phyloP scores from a whole-genome alignment of 202 grass and related monocot genomes.

The Digitaria exilis region DNA sequence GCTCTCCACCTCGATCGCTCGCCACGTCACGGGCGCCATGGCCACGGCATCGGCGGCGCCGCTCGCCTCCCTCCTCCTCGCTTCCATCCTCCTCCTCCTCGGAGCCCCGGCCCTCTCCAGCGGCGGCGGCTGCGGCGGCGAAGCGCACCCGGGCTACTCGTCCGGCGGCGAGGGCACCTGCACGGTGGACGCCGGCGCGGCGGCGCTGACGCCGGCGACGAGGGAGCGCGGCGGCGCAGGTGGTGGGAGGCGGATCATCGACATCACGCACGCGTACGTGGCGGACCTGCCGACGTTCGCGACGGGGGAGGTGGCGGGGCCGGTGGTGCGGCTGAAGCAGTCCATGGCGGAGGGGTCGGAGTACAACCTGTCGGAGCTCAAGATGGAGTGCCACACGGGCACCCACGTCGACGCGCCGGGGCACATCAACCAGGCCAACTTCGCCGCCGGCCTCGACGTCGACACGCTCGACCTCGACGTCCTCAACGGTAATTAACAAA shows the following conservation, averaged over 20 bases:
- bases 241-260: constrained; percentile 47
- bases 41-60: neutral
- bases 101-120: neutral
- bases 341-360: constrained; percentile 79
- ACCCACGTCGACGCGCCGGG: constrained; percentile 83
- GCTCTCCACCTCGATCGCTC: neutral
- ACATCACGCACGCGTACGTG: constrained; percentile 81
- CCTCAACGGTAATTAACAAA: constrained; percentile 51
- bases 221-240: neutral
- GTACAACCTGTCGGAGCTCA: constrained; percentile 71
- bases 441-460: constrained; percentile 76
- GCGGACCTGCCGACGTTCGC: constrained; percentile 65
- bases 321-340: constrained; percentile 55
- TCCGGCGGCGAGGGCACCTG: constrained; percentile 23
- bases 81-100: neutral
- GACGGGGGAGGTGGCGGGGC: constrained; percentile 47
- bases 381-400: constrained; percentile 55
- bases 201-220: neutral
- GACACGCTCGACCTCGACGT: constrained; percentile 83
- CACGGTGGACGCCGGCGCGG: neutral
- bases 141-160: constrained; percentile 51
- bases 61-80: constrained; percentile 30
- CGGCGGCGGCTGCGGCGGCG: neutral
- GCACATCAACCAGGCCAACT: constrained; percentile 65
- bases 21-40: neutral